Conservation (phyloP, 371 early-diverging fungal species). For the Chytridium lagenaria region DNA sequence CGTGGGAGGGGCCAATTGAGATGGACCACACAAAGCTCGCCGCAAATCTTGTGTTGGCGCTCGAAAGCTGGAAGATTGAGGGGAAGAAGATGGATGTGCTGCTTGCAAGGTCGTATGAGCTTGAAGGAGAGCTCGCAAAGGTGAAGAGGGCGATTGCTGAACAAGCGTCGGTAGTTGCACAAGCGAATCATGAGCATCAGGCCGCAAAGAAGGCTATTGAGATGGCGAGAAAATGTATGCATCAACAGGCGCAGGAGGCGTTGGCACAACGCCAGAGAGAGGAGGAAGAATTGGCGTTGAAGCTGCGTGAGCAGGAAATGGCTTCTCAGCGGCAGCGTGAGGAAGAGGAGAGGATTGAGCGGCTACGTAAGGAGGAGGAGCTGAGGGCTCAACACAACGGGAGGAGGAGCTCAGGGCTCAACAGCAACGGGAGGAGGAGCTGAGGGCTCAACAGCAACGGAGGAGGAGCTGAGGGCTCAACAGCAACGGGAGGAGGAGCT, state of each 20-base stretch:
- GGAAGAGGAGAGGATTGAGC: no score
- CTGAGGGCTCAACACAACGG: no score
- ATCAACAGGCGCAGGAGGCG: not conserved
- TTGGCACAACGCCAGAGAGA: not conserved
- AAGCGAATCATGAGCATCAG: not conserved
- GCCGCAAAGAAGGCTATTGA: slow-evolving; percentile 15
- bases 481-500: no score
- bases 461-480: no score
- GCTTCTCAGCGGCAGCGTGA: no score
- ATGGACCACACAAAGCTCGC: not conserved
- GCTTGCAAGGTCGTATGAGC: not conserved
- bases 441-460: no score
- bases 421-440: no score
- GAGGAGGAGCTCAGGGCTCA: no score
- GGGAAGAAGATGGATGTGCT: not conserved
- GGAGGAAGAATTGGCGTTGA: not conserved
- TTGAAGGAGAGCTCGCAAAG: slow-evolving; percentile 14
- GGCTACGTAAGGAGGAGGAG: no score
- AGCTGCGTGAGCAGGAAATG: no score
- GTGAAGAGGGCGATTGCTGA: slow-evolving; percentile 7
- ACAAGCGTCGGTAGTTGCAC: not conserved
- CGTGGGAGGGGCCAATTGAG: not conserved
- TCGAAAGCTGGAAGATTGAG: not conserved
- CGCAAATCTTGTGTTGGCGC: not conserved
- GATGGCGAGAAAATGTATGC: not conserved